Base-by-base conservation (phyloP, 1,284 basidiomycete genomes). In the Ganoderma boninense region DNA sequence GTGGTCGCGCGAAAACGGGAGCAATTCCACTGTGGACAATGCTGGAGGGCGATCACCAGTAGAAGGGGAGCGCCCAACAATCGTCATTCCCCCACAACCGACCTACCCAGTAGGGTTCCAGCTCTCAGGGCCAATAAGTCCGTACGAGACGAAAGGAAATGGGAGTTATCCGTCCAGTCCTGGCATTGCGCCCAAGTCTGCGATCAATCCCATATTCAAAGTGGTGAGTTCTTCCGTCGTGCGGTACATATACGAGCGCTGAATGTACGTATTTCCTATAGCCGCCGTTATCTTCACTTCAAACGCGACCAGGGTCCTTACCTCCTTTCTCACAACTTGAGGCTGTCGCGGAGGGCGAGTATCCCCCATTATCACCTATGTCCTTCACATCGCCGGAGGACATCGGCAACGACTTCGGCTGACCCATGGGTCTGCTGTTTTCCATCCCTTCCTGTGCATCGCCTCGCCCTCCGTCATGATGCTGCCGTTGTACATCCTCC, bases 121-220 rank as follows among this genome's bases (percentile, higher is more conserved):
- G 79, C 82, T 77, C 79, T 59, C 75, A 66, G 79, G 78, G 16
- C 76, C 77, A 26, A 68, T 73, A 56, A 78, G 79, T 71, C 77
- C 78, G 18, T 80, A 79, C 64, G 80, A 80, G 64, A 69, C 74
- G 54, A 72, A 75, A 26, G 69, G 65, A 11, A 67, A 65, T 43
- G 75, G 49, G 65, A 74, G 70, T 62, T 83, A 83, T 73, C 84
- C 86, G 2, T 82, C 88, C 74, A 87, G 86, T 77, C 86, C 89
- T 52, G 85, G 86, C 64, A 82, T 85, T 54, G 88, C 87, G 72
- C 83, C 90, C 35, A 90, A 90, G 79, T 88, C 90, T 65, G 87
- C 86, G 49, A 94, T 95, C 78, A 96, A 97, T 81, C 94, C 95
- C 49, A 96, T 96, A 82, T 97, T 96, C 86, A 91, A 94, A 87